Base-by-base conservation (phyloP, 2,329 filamentous ascomycete species). In the Colletotrichum phormii region DNA sequence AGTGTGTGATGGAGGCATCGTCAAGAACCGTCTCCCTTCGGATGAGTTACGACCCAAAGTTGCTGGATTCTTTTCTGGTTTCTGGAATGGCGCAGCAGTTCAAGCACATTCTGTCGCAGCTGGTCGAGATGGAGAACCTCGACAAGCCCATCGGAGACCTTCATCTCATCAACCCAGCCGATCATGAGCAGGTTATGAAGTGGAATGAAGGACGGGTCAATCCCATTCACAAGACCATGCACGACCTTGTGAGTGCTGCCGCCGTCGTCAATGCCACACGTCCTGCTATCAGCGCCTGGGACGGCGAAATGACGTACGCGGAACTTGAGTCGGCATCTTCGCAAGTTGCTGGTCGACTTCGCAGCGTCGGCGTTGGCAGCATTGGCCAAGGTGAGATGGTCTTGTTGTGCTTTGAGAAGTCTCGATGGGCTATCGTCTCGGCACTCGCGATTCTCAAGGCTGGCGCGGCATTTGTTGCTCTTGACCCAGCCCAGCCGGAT, bases 241-340 rank as follows among this genome's bases (percentile, higher is more conserved):
- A 49, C 42, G 42, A 49, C 42, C 42, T 49, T 11, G 42, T 49
- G 42, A 18, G 18, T 22, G 42, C 42, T 9, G 42, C 42, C 42
- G 8, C 42, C 42, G 42, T 22, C 7, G 18, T 11, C 42, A 49
- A 49, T 49, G 42, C 42, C 1, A 49, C 42, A 49, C 42, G 42
- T n/a, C 60, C 60, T 26, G 60, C 60, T 15, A 75, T 81, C 31
- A 77, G 75, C 63, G 77, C 80, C 1, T 81, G 80, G 79, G 80
- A 81, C 8, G 80, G 80, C 13, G 72, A 79, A 12, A 71, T 81
- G 3, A 80, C 78, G 1, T 81, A 81, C 55, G 62, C 64, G 1
- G 76, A 81, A 11, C 64, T 81, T 1, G 72, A 77, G 53, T 7
- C 37, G 1, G 31, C 58, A 9, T 61, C 75, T 22, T 63, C 66